Conservation (phyloP, 352 stramenopile genomes). For the Peronosclerospora sorghi region DNA sequence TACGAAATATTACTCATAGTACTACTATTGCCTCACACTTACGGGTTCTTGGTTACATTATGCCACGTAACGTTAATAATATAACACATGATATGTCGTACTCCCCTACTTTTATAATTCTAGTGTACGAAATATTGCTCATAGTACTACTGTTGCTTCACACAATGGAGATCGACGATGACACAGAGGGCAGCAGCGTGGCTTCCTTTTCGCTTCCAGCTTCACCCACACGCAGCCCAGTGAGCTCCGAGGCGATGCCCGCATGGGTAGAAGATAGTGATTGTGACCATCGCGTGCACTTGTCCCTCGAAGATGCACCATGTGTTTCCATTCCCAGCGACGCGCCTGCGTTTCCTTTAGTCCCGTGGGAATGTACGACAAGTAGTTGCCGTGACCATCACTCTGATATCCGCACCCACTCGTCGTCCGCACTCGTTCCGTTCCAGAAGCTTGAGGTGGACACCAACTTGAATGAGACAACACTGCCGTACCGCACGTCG, state of each 20-base stretch:
- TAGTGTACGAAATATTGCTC: too few relatives aligned
- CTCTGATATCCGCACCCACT: slow-evolving; percentile 2
- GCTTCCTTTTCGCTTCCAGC: slow-evolving; percentile 56
- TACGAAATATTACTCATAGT: too few relatives aligned
- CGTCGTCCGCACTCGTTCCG: slow-evolving; percentile 52
- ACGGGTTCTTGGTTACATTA: too few relatives aligned
- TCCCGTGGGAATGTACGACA: slow-evolving; percentile 26
- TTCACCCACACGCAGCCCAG: slow-evolving; percentile 44
- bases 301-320: slow-evolving; percentile 12
- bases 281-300: slow-evolving; percentile 37
- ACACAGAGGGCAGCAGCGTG: slow-evolving; percentile 13
- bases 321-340: slow-evolving; percentile 1
- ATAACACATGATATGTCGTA: too few relatives aligned
- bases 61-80: too few relatives aligned
- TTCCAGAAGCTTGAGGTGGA: slow-evolving; percentile 78
- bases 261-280: slow-evolving; percentile 43
- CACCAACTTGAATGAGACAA: slow-evolving; percentile 67
- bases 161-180: not conserved
- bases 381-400: slow-evolving; percentile 1
- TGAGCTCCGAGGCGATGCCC: slow-evolving; percentile 34
- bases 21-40: too few relatives aligned
- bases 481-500: slow-evolving; percentile 30
- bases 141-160: too few relatives aligned
- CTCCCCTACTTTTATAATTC: too few relatives aligned
- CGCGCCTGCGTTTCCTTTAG: slow-evolving; percentile 45